Evolutionary conservation across 345 rosid species (phyloP).

Genomic region (Syzygium oleosum): DNA sequence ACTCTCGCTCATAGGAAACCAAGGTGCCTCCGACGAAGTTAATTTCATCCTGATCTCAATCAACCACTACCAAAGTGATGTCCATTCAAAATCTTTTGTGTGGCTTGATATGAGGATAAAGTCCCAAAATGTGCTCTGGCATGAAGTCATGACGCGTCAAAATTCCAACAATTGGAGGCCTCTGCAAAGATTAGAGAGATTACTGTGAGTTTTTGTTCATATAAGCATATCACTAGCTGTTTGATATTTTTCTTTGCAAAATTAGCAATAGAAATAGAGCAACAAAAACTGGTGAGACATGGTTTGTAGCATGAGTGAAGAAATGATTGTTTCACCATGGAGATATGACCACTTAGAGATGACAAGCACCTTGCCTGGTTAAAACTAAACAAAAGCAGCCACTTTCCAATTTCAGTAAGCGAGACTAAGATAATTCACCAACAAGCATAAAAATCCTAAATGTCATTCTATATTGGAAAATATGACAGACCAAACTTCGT

Average conservation of each 20-base stretch:
- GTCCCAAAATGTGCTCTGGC: constrained; percentile 51
- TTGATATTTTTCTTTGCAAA: neutral
- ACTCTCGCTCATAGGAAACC: neutral
- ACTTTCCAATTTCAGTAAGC: neutral
- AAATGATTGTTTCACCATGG: neutral
- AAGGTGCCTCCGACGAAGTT: neutral
- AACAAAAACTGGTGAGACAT: neutral
- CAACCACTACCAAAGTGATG: neutral
- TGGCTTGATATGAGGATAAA: constrained; percentile 30
- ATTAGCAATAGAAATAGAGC: neutral
- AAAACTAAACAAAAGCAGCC: neutral
- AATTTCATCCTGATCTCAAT: neutral
- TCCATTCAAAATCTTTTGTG: neutral
- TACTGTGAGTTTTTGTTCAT: neutral
- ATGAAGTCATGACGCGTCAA: constrained; percentile 59
- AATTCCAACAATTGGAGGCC: constrained; percentile 57
- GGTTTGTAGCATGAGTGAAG: neutral
- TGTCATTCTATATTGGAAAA: neutral
- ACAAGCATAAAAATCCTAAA: neutral
- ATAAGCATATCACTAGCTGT: neutral
- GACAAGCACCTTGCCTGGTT: neutral
- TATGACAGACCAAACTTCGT: neutral
- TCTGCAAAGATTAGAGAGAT: constrained; percentile 20
- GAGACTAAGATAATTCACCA: neutral
- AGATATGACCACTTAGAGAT: neutral